Conservation (phyloP, 2,329 filamentous ascomycete species). For the Arthrobotrys pseudoclavata region DNA sequence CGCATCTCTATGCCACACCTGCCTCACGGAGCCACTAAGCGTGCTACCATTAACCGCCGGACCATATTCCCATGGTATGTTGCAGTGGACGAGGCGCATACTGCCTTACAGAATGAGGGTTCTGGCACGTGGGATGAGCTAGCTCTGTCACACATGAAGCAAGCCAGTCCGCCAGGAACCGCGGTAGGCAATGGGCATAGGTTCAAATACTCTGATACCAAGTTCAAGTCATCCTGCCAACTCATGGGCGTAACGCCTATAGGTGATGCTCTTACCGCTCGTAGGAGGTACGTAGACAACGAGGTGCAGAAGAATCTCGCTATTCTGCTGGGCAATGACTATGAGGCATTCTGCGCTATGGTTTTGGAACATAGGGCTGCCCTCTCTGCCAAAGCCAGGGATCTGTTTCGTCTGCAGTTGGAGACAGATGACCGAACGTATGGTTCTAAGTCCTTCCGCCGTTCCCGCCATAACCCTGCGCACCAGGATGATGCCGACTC, state of each 20-base stretch:
- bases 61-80: slow-evolving; percentile 5
- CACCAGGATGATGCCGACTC: not conserved
- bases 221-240: not conserved
- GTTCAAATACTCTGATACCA: slow-evolving; percentile 8
- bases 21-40: not conserved
- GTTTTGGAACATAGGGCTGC: slow-evolving; percentile 2
- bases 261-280: not conserved
- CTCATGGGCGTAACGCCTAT: not conserved
- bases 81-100: not conserved
- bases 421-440: not conserved
- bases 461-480: not conserved
- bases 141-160: slow-evolving; percentile 1
- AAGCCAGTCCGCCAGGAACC: not conserved
- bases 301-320: not conserved
- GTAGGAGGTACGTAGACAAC: not conserved
- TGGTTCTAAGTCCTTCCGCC: slow-evolving; percentile 1
- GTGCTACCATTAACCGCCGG: not conserved
- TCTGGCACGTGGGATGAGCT: not conserved
- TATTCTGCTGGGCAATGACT: slow-evolving; percentile 3
- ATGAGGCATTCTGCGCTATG: slow-evolving; percentile 3
- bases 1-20: not conserved
- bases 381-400: slow-evolving; percentile 1
- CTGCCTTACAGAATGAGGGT: not conserved
- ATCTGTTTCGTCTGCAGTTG: not conserved
- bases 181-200: not conserved